Percentiles rank a stretch among this genome's conserved stretches.
These are phyloP conservation scores for Tolypocladium tundrense DNA, from an alignment of 2,329 filamentous ascomycete species.

Conservation along the genomic window DNA sequence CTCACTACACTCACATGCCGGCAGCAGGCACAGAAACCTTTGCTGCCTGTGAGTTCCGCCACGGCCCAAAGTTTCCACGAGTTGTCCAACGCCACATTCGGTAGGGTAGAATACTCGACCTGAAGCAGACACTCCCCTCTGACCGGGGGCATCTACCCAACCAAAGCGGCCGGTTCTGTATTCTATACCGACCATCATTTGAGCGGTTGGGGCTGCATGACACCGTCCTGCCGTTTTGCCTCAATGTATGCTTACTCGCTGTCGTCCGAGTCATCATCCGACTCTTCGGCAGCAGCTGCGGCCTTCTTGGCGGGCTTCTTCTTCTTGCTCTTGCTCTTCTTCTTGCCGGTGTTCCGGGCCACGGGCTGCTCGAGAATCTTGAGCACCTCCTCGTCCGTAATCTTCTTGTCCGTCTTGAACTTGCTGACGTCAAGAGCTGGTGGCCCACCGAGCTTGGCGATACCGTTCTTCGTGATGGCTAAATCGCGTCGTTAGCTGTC, in stretches of 20 bases:
- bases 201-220: not conserved
- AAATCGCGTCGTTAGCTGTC: constrained; percentile 1
- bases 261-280: constrained; percentile 20
- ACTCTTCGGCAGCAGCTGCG: constrained; percentile 16
- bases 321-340: constrained; percentile 85
- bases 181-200: not conserved
- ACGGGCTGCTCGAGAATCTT: constrained; percentile 88
- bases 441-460: constrained; percentile 74
- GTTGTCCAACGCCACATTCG: not conserved
- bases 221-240: not conserved
- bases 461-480: constrained; percentile 97
- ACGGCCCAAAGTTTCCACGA: not conserved
- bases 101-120: not conserved
- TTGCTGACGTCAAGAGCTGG: constrained; percentile 67
- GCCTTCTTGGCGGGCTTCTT: constrained; percentile 44
- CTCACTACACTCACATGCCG: constrained; percentile 2
- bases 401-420: constrained; percentile 95
- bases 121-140: not conserved
- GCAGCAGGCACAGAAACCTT: not conserved
- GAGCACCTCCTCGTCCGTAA: constrained; percentile 88
- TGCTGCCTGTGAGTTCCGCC: not conserved
- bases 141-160: not conserved
- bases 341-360: constrained; percentile 79
- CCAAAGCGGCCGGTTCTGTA: not conserved
- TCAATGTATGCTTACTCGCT: constrained; percentile 5